Conservation (phyloP, 2,329 filamentous ascomycete species). For the Periconia macrospinosa region DNA sequence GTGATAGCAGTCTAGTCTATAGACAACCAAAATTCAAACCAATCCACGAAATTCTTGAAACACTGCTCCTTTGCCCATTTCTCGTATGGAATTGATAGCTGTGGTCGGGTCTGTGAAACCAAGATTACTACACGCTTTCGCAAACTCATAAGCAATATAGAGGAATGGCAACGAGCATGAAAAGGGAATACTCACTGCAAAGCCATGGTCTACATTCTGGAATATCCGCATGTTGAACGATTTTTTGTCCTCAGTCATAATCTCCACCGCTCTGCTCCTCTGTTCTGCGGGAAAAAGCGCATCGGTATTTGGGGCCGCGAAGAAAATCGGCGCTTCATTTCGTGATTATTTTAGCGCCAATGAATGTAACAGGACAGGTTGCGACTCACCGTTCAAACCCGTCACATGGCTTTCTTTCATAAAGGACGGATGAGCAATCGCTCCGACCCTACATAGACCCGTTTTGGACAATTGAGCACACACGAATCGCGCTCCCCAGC, state of each 20-base stretch:
- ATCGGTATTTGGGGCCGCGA: conserved; percentile 52
- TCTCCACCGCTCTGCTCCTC: conserved; percentile 48
- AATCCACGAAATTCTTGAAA: conserved; percentile 24
- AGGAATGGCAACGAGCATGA: too few species aligned
- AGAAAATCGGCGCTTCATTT: conserved; percentile 41
- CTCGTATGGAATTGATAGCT: conserved; percentile 50
- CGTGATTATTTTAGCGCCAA: too few species aligned
- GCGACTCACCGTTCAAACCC: conserved; percentile 35
- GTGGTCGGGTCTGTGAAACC: conserved; percentile 13
- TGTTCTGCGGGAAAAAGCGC: conserved; percentile 46
- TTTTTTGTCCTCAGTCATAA: conserved; percentile 45
- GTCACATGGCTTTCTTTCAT: conserved; percentile 52
- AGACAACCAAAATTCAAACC: conserved; percentile 19
- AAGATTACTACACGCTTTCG: too few species aligned
- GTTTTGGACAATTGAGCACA: conserved; percentile 43
- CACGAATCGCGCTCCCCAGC: conserved; percentile 49
- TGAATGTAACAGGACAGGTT: too few species aligned
- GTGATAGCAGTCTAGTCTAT: too few species aligned
- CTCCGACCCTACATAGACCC: conserved; percentile 46
- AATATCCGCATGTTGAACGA: conserved; percentile 38
- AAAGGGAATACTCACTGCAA: conserved; percentile 22
- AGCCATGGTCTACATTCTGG: conserved; percentile 38
- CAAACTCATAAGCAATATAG: too few species aligned
- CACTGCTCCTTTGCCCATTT: conserved; percentile 36
- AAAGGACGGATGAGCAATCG: conserved; percentile 56